phyloP scores from a whole-genome alignment of 148 eudicot genomes.

The Amaranthus hypochondriacus region DNA sequence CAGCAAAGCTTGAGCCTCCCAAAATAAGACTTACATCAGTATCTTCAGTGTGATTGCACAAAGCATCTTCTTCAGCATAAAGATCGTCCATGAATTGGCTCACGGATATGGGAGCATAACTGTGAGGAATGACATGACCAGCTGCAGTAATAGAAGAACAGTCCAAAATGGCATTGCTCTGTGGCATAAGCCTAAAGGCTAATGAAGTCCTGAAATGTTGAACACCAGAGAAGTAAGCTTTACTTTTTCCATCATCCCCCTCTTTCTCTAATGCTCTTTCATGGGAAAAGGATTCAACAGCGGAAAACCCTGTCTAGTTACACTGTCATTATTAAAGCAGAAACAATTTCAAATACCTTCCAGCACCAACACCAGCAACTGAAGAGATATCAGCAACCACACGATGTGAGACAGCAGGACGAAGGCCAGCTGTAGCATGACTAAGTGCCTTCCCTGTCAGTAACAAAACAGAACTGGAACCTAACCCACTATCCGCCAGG shows the following conservation, averaged over 20 bases:
- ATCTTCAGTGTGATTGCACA: slow-evolving; percentile 49
- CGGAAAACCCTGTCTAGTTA: neutral
- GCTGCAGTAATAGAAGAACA: slow-evolving; percentile 71
- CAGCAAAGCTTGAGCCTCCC: slow-evolving; percentile 1
- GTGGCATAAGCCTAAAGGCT: slow-evolving; percentile 89
- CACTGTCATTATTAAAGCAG: neutral
- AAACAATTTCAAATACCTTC: slow-evolving; percentile 44
- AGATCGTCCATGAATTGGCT: slow-evolving; percentile 96
- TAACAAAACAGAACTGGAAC: slow-evolving; percentile 66
- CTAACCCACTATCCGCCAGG: slow-evolving; percentile 65
- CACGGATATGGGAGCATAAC: slow-evolving; percentile 69
- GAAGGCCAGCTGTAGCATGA: slow-evolving; percentile 87
- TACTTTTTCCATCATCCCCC: neutral
- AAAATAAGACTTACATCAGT: slow-evolving; percentile 45
- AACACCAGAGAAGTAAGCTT: neutral
- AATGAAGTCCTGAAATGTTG: slow-evolving; percentile 62
- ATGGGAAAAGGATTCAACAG: neutral
- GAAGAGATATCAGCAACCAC: slow-evolving; percentile 44
- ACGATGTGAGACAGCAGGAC: slow-evolving; percentile 74
- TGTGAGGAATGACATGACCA: slow-evolving; percentile 87
- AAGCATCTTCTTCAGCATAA: slow-evolving; percentile 64
- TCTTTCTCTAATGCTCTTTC: neutral
- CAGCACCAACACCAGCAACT: slow-evolving; percentile 33
- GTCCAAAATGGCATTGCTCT: slow-evolving; percentile 69
- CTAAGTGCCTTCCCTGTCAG: slow-evolving; percentile 86